A percentile compares a stretch with the other conserved stretches of the same genome.
Conservation (phyloP, 2,329 filamentous ascomycete genomes). For the Aspergillus calidoustus region DNA sequence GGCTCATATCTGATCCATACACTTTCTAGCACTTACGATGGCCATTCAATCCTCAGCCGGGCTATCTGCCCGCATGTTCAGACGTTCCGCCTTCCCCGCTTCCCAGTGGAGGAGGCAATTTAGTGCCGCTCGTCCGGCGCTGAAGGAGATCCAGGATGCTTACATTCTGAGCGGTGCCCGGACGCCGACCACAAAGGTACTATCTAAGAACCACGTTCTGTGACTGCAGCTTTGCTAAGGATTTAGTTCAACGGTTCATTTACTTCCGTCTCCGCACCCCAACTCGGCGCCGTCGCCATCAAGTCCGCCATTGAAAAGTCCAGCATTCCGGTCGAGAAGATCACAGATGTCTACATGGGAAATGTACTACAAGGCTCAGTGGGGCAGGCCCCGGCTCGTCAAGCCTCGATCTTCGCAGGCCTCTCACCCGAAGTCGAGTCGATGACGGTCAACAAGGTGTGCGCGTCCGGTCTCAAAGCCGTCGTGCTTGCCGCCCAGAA, state of each 20-base stretch:
- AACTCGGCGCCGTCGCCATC: constrained; percentile 88
- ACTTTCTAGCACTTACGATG: background rate
- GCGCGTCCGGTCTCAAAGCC: constrained; percentile 91
- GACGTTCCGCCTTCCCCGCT: constrained; percentile 43
- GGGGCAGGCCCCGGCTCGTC: constrained; percentile 89
- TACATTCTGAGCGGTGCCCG: constrained; percentile 91
- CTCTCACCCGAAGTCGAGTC: constrained; percentile 82
- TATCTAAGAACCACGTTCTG: constrained; percentile 2
- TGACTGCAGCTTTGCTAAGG: background rate
- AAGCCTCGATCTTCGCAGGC: constrained; percentile 87
- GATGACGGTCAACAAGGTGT: constrained; percentile 97
- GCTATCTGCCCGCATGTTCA: constrained; percentile 30
- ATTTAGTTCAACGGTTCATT: constrained; percentile 91
- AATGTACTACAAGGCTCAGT: constrained; percentile 85
- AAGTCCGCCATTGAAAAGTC: constrained; percentile 88
- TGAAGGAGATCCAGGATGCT: constrained; percentile 79
- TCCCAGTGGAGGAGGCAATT: constrained; percentile 57
- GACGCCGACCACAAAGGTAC: constrained; percentile 86
- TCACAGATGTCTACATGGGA: constrained; percentile 96
- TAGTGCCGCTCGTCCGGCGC: constrained; percentile 52
- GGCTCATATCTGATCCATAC: background rate
- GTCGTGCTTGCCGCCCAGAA: constrained; percentile 90
- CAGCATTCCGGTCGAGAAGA: constrained; percentile 75
- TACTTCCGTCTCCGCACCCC: constrained; percentile 78
- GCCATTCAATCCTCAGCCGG: constrained; percentile 11